Base-by-base conservation (phyloP, 345 rosid species). In the Barbarea vulgaris region DNA sequence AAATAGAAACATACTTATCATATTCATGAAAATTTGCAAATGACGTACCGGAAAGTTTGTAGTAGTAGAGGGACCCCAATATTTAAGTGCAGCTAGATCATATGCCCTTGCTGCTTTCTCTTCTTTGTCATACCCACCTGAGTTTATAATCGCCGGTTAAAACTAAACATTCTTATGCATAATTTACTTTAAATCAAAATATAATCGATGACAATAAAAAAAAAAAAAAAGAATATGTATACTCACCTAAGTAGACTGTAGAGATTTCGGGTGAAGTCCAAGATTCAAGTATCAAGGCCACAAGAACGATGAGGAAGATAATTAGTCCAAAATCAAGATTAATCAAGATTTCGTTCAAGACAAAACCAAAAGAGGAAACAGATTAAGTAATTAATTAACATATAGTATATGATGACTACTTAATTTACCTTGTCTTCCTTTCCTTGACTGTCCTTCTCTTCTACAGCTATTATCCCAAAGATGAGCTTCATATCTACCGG, bases 51-150 rank as follows among this genome's bases (percentile, higher is more conserved):
- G 99, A 68, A 95, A 95, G 70, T 95, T 95, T 47, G 96, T 95
- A 25, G 98, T 95, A 54, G 99, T 95, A 18, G 99, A 93, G 10
- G 97, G 82, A 64, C 99, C 99, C 99, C 99, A 95, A 68, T 95
- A 95, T 71, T 95, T 95, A 12, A 95, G 88, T 42, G 99, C 99
- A 62, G 98, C 94, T 46, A 93, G 72, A 81, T 95, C 99, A 82
- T 95, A 95, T 58, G 99, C 89, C 81, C 97, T 83, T 64, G 99
- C 99, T 50, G 99, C 99, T 76, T 95, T 95, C 78, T 95, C 99
- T 88, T 95, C 99, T 81, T 95, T 95, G 78, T 95, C 99, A 85
- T 95, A 95, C 31, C 99, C 99, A 75, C 99, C 98, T 94, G 72
- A 52, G 6, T 78, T 50, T 24, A 62, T 48, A n/a, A 13, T 14